Percentiles rank a stretch among this genome's conserved stretches.
Conservation (phyloP, 192 early-diverging fungal species). For the Podila minutissima region DNA sequence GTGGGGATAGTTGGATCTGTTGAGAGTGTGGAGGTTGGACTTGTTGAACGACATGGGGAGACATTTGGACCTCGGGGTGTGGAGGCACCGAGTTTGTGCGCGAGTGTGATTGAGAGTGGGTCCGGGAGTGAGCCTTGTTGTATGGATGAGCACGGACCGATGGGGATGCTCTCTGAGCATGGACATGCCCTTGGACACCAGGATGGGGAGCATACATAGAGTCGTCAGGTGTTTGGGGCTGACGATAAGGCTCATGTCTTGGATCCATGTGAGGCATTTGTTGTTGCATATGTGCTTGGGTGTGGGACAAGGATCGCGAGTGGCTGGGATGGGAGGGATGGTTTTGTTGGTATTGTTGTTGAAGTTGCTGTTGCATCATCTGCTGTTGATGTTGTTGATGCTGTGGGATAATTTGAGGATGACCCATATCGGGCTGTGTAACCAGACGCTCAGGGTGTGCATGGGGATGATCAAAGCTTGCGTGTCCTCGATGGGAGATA, state of each 20-base stretch:
- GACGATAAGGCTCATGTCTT: no score
- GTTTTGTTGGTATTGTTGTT: background rate
- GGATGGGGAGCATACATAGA: background rate
- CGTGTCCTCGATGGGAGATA: background rate
- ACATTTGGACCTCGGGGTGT: background rate
- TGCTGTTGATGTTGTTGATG: slow-evolving; percentile 1
- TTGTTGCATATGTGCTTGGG: no score
- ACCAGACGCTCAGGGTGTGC: slow-evolving; percentile 1
- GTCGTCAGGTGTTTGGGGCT: background rate
- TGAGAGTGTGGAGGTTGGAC: background rate
- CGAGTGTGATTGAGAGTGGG: background rate
- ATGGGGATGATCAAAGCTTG: background rate
- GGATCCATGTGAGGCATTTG: no score
- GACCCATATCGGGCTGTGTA: background rate
- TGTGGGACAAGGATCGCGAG: no score
- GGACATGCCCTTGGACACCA: background rate
- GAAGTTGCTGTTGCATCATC: background rate
- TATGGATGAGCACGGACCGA: slow-evolving; percentile 3
- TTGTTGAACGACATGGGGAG: background rate
- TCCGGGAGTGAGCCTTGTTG: background rate
- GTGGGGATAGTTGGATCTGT: background rate
- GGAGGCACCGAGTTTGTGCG: background rate
- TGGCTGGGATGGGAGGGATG: background rate
- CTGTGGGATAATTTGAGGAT: background rate
- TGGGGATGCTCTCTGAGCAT: background rate